Base-by-base conservation (phyloP, 2,329 filamentous ascomycete genomes). In the Calonectria naviculata region DNA sequence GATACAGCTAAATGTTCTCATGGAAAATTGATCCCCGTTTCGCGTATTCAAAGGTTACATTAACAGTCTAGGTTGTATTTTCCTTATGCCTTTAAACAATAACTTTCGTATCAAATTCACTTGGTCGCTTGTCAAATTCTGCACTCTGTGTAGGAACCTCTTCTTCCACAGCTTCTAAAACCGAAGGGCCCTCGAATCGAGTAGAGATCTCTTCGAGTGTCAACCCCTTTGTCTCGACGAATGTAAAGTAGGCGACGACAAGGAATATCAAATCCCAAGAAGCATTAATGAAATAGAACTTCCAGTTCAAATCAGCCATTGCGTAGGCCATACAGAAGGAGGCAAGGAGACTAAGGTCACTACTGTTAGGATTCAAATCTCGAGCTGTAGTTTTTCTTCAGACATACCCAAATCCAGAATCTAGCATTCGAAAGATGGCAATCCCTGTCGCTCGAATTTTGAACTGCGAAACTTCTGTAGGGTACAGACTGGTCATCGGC, bases 401-500 rank as follows among this genome's bases (percentile, higher is more conserved):
- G n/a, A 74, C 75, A 5, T 65, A 81, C 80, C 79, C 77, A 44
- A 80, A 77, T n/a, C 71, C 65, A 26, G 75, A 73, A 34, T 79
- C 77, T 3, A 81, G 64, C 61, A 80, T 75, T 36, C 76, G 74
- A 61, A 79, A 81, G 2, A 81, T 74, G 2, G 79, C 79, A 34
- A 81, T 75, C 5, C 81, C 80, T 0, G 76, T 78, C 1, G 80
- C 76, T 7, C 82, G 78, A 2, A 83, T 71, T 31, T 80, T 78
- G 72, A 78, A 82, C 8, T 76, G 79, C 1, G 79, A 78, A 5
- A 83, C 78, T 49, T 82, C 81, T 0, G 80, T 78, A 3, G 80
- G 80, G 52, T 83, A 83, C 29, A 83, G 56, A 34, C 77, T 79
- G 1, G 81, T 80, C 73, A 83, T 76, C 1, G 81, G 81, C 3